These are phyloP conservation scores for Metschnikowia borealis DNA, from an alignment of 805 yeast genomes.

Conservation along the genomic window DNA sequence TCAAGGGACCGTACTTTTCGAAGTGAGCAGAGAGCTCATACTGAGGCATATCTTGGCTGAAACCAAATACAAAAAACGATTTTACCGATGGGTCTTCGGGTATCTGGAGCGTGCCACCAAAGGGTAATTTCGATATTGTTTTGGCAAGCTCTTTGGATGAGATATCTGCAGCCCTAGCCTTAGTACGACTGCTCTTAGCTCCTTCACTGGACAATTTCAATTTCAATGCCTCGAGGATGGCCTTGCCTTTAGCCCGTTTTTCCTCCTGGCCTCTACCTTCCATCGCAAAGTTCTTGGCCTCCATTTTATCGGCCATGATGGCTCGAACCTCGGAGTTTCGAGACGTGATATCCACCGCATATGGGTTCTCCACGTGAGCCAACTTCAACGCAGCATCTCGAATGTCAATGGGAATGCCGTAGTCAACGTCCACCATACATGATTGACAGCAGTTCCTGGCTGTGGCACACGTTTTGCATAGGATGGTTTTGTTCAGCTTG, in stretches of 20 bases:
- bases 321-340: conserved; percentile 36
- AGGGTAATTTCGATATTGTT: conserved; percentile 59
- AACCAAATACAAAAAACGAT: conserved; percentile 73
- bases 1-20: conserved; percentile 42
- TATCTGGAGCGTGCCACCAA: conserved; percentile 49
- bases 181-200: conserved; percentile 6
- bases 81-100: conserved; percentile 39
- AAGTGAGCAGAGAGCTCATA: conserved; percentile 53
- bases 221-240: conserved; percentile 50
- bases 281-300: conserved; percentile 42
- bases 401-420: conserved; percentile 72
- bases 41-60: conserved; percentile 63
- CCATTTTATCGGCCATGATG: conserved; percentile 45
- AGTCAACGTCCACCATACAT: conserved; percentile 78
- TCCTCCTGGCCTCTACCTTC: conserved; percentile 9
- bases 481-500: conserved; percentile 54
- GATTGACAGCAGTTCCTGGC: conserved; percentile 82
- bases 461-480: conserved; percentile 78
- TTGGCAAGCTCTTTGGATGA: conserved; percentile 27
- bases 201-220: conserved; percentile 21
- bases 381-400: conserved; percentile 78
- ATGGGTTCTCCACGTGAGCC: conserved; percentile 42
- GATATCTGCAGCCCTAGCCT: conserved; percentile 40
- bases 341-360: conserved; percentile 23
- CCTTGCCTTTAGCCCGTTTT: conserved; percentile 37